Base-by-base conservation (phyloP, 2,329 filamentous ascomycete genomes). In the Didymella glomerata region DNA sequence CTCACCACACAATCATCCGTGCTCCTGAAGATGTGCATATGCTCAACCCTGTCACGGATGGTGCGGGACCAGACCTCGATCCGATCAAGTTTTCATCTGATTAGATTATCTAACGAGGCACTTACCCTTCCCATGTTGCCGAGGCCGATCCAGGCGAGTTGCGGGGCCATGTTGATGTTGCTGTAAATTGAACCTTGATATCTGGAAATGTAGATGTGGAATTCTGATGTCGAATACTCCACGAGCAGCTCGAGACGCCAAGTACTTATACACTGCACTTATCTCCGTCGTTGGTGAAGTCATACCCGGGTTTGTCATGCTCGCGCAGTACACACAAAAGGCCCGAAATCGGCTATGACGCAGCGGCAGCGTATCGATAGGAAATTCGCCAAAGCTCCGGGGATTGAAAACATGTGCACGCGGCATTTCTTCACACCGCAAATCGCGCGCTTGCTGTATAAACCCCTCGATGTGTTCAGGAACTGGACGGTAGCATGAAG, bases 81-180 rank as follows among this genome's bases (percentile, higher is more conserved):
- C 6, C 4, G 11, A 20, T 18, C 20, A 27, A 38, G 10, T 20
- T 45, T 48, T 22, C 25, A 52, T 45, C 50, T 48, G 46, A 50
- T 46, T 45, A 54, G 47, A 47, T 51, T 34, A 25, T 53, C 47
- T 34, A 52, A 54, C 52, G 63, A 61, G 40, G 54, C 40, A 63
- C 85, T 80, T 80, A 90, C 90, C 72, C 88, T 85, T 66, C 91
- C 93, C 87, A 96, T 96, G 76, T 96, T 96, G 51, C 92, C 92
- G 49, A 96, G 84, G 57, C 93, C 92, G 54, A 96, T 87, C 87
- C 88, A 96, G 68, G 92, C 83, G 50, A 95, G 71, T 77, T 85
- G 86, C 46, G 77, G 77, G 48, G 78, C 73, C 78, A 80, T 80
- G 24, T 45, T 69, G 65, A 54, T 59, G 47, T 22, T 41, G 49